A percentile compares a stretch with the other conserved stretches of the same genome.
These are phyloP conservation scores for Mimosa bimucronata DNA, from an alignment of 306 rosid genomes.

Conservation along the genomic window DNA sequence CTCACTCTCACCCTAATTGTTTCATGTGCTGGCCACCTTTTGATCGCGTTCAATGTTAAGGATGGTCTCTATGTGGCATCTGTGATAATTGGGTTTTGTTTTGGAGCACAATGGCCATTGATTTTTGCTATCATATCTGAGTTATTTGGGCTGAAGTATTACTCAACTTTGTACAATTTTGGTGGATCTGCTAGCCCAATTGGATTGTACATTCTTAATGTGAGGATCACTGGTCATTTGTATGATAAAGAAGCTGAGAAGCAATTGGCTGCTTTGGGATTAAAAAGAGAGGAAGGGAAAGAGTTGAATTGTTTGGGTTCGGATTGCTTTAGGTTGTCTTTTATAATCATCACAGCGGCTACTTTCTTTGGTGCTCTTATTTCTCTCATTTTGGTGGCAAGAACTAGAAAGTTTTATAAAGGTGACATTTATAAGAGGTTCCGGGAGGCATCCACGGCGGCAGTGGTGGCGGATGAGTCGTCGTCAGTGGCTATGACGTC, in stretches of 20 bases:
- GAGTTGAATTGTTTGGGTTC: slow-evolving; percentile 51
- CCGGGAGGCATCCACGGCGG: background rate
- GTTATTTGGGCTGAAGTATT: slow-evolving; percentile 76
- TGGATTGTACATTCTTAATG: slow-evolving; percentile 50
- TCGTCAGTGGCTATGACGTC: background rate
- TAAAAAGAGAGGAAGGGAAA: background rate
- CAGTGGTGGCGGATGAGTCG: background rate
- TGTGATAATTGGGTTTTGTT: slow-evolving; percentile 65
- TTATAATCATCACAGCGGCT: slow-evolving; percentile 44
- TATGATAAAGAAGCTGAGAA: slow-evolving; percentile 52
- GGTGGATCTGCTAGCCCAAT: slow-evolving; percentile 76
- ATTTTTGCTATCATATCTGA: slow-evolving; percentile 85
- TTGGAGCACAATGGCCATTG: slow-evolving; percentile 87
- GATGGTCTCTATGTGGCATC: slow-evolving; percentile 64
- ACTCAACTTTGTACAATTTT: slow-evolving; percentile 76
- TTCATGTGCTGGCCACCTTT: slow-evolving; percentile 56
- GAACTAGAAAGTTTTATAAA: slow-evolving; percentile 57
- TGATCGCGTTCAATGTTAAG: slow-evolving; percentile 51
- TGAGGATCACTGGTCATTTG: slow-evolving; percentile 48
- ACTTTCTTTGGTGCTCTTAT: slow-evolving; percentile 48
- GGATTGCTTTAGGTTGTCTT: slow-evolving; percentile 47
- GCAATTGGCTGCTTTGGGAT: slow-evolving; percentile 37
- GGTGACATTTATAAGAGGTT: slow-evolving; percentile 52
- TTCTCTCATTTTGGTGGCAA: slow-evolving; percentile 45
- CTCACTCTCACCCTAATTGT: slow-evolving; percentile 48